phyloP scores from a whole-genome alignment of 345 rosid species.

The Crucihimalaya himalaica region DNA sequence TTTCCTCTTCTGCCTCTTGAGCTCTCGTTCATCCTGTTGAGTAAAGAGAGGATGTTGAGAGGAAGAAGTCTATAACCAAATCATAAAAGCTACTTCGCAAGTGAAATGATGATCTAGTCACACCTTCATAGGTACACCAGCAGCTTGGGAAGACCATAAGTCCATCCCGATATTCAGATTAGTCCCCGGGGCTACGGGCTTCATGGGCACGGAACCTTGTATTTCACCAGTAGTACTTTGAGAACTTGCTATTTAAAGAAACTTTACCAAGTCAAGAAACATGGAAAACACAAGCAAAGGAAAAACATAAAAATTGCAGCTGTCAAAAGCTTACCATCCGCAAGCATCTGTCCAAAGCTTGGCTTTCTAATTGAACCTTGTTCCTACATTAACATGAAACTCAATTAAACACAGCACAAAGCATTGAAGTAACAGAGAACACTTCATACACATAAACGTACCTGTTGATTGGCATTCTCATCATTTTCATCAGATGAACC shows the following conservation, averaged over 20 bases:
- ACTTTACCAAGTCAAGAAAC: constrained; percentile 23
- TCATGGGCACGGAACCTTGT: constrained; percentile 60
- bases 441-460: constrained; percentile 27
- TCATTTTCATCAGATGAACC: constrained; percentile 90
- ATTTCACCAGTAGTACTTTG: constrained; percentile 52
- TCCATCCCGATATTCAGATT: constrained; percentile 92
- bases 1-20: constrained; percentile 93
- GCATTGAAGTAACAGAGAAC: not conserved
- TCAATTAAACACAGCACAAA: not conserved
- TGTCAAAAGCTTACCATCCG: constrained; percentile 59
- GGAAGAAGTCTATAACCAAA: not conserved
- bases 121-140: constrained; percentile 65
- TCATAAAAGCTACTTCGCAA: constrained; percentile 4
- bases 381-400: constrained; percentile 47
- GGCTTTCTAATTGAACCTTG: constrained; percentile 59
- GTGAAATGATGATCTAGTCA: constrained; percentile 48
- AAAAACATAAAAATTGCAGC: constrained; percentile 7
- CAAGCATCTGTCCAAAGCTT: constrained; percentile 78
- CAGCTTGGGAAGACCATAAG: constrained; percentile 72
- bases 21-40: constrained; percentile 85
- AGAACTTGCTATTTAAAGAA: constrained; percentile 59
- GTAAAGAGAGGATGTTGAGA: constrained; percentile 22
- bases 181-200: constrained; percentile 70
- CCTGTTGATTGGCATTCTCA: constrained; percentile 72
- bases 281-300: not conserved